Conservation (phyloP, 2,329 filamentous ascomycete genomes). For the Colletotrichum echinochloae region DNA sequence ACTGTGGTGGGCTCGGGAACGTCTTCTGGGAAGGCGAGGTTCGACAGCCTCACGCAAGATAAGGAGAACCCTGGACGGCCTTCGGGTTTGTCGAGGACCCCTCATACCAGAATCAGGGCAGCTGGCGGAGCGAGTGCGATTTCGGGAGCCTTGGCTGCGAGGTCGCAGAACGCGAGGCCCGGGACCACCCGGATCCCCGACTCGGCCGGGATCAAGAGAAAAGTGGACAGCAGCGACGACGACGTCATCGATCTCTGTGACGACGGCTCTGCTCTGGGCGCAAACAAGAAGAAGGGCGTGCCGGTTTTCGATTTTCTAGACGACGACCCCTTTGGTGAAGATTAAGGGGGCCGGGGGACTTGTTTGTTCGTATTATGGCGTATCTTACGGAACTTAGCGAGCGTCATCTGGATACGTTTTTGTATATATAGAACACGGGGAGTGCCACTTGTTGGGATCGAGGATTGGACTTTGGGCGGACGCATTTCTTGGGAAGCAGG, state of each 20-base stretch:
- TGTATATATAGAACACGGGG: too few relatives aligned
- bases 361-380: neutral
- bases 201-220: conserved; percentile 16
- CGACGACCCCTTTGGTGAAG: conserved; percentile 35
- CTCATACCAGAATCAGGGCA: neutral
- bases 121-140: neutral
- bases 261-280: neutral
- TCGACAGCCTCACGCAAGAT: conserved; percentile 8
- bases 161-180: conserved; percentile 17
- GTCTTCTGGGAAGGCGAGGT: conserved; percentile 9
- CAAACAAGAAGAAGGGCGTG: conserved; percentile 14
- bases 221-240: conserved; percentile 16
- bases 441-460: neutral
- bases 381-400: neutral
- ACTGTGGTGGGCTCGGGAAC: conserved; percentile 20
- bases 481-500: neutral
- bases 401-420: neutral
- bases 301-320: conserved; percentile 18
- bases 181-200: neutral
- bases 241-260: conserved; percentile 33
- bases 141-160: neutral
- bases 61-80: conserved; percentile 13
- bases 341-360: neutral
- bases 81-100: neutral
- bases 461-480: neutral